Percentiles rank a stretch among this genome's conserved stretches.
Evolutionary conservation across 2,329 filamentous ascomycete genomes (phyloP).

Genomic region (Cladosporium cucumerinum): DNA sequence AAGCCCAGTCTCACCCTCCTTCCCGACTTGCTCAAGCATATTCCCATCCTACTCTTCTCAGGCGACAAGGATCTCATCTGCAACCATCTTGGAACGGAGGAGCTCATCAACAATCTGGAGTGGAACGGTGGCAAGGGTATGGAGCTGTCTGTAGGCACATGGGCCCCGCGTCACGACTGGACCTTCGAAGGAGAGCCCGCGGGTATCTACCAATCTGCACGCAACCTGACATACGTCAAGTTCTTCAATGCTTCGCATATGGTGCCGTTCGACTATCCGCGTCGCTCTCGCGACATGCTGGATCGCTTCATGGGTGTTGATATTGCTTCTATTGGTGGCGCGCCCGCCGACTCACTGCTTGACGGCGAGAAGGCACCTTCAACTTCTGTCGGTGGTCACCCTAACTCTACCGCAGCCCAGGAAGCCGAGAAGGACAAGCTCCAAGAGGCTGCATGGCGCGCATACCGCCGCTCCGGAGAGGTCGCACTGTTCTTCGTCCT

Average conservation of each 20-base stretch:
- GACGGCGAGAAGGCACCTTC: constrained; percentile 68
- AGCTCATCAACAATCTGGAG: constrained; percentile 81
- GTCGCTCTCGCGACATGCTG: constrained; percentile 89
- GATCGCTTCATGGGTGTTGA: constrained; percentile 94
- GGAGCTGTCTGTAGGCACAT: constrained; percentile 78
- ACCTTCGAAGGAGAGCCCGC: constrained; percentile 83
- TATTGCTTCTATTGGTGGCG: constrained; percentile 80
- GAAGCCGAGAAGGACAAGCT: constrained; percentile 68
- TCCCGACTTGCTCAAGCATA: constrained; percentile 70
- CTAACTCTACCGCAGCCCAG: constrained; percentile 65
- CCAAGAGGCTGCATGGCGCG: constrained; percentile 82
- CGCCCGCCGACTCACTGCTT: constrained; percentile 72
- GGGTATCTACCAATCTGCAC: constrained; percentile 89
- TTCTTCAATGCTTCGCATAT: constrained; percentile 97
- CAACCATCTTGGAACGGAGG: constrained; percentile 93
- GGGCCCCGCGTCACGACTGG: constrained; percentile 92
- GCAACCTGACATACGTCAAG: constrained; percentile 91
- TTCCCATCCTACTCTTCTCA: constrained; percentile 84
- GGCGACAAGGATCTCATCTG: constrained; percentile 94
- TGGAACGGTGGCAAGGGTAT: constrained; percentile 94
- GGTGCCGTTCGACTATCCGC: constrained; percentile 92
- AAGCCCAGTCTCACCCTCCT: constrained; percentile 70
- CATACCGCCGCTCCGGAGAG: constrained; percentile 84
- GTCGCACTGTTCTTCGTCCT: constrained; percentile 78
- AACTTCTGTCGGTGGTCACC: constrained; percentile 48